These are phyloP conservation scores for Leucosporidium yakuticum DNA, from an alignment of 768 basidiomycete species.

Conservation along the genomic window DNA sequence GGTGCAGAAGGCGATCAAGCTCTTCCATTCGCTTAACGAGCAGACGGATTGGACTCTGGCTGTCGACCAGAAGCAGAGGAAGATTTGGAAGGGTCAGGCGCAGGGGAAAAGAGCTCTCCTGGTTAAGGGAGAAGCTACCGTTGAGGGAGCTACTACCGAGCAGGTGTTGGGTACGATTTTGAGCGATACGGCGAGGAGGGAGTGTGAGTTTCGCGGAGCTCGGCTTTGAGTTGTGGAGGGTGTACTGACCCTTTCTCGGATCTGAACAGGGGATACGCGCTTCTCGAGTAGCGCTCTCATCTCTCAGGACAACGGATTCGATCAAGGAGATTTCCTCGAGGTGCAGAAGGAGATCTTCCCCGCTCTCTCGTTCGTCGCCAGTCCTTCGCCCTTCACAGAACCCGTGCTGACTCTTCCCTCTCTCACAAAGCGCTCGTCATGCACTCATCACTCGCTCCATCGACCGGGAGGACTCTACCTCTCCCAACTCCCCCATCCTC, in stretches of 20 bases:
- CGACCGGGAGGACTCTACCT: constrained; percentile 22
- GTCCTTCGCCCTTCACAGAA: too few relatives aligned
- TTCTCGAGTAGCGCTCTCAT: constrained; percentile 9
- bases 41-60: constrained; percentile 21
- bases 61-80: constrained; percentile 13
- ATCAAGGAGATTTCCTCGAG: constrained; percentile 25
- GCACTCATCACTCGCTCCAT: constrained; percentile 15
- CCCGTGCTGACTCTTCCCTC: background rate
- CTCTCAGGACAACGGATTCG: constrained; percentile 26
- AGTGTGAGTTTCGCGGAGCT: constrained; percentile 22
- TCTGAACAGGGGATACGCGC: constrained; percentile 20
- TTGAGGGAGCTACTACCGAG: constrained; percentile 31
- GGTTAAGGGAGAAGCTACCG: constrained; percentile 27
- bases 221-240: background rate
- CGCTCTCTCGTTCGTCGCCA: constrained; percentile 7
- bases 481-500: constrained; percentile 19
- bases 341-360: constrained; percentile 33
- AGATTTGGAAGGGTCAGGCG: constrained; percentile 12
- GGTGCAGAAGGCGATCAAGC: constrained; percentile 19
- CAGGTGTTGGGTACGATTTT: constrained; percentile 29
- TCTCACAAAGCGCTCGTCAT: constrained; percentile 7
- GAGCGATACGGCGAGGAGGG: constrained; percentile 21
- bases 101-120: constrained; percentile 4
- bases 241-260: background rate
- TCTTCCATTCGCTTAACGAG: constrained; percentile 15